Conservation (phyloP, 768 basidiomycete species). For the Phlegmacium glaucopus region DNA sequence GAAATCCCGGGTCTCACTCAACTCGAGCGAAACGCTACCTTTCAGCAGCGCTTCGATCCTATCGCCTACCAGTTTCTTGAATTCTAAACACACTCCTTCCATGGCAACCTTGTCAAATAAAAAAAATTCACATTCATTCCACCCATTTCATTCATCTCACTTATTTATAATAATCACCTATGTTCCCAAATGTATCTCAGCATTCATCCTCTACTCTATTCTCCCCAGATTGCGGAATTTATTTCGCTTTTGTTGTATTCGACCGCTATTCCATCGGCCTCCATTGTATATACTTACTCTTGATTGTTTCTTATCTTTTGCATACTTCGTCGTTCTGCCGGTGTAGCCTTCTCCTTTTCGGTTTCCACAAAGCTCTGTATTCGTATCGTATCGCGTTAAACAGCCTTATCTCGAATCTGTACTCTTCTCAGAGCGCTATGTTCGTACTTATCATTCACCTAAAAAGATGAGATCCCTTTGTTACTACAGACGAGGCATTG, state of each 20-base stretch:
- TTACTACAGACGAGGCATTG: no score
- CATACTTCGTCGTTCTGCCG: conserved; percentile 5
- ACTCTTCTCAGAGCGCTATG: conserved; percentile 5
- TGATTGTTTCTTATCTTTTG: conserved; percentile 1
- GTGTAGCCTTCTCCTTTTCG: conserved; percentile 6
- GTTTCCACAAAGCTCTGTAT: background rate
- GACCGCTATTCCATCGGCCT: background rate
- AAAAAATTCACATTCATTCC: background rate
- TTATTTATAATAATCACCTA: background rate
- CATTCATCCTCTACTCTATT: no score
- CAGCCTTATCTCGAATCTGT: background rate
- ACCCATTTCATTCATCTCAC: conserved; percentile 1
- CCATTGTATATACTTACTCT: background rate
- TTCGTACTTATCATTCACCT: no score
- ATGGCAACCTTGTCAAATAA: background rate
- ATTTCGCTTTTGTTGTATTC: background rate
- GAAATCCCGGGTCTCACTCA: conserved; percentile 77
- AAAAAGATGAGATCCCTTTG: no score
- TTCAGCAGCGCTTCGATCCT: conserved; percentile 64
- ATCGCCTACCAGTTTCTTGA: conserved; percentile 72
- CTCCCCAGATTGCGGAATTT: no score
- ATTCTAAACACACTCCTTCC: conserved; percentile 44
- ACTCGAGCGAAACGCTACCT: conserved; percentile 55
- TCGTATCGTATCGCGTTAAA: background rate
- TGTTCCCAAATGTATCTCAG: no score